These are phyloP conservation scores for Phlegmacium glaucopus DNA, from an alignment of 768 basidiomycete species.

Conservation along the genomic window DNA sequence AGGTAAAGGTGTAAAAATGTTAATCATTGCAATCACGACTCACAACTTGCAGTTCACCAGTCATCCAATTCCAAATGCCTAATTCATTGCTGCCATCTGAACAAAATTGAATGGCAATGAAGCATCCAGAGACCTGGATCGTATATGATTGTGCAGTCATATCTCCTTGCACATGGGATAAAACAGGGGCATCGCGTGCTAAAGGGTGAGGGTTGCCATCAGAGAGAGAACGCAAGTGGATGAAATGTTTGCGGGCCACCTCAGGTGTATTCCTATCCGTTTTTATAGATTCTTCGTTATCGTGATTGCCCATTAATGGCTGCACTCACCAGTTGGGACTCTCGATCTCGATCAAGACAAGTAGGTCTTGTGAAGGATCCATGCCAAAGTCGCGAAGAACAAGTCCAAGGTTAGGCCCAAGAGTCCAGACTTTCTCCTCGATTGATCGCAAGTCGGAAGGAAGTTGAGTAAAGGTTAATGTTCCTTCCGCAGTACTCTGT, in stretches of 20 bases:
- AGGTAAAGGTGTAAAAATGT: neutral
- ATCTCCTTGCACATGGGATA: slow-evolving; percentile 29
- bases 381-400: slow-evolving; percentile 55
- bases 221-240: neutral
- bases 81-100: slow-evolving; percentile 40
- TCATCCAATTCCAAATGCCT: slow-evolving; percentile 68
- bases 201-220: slow-evolving; percentile 45
- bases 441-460: slow-evolving; percentile 50
- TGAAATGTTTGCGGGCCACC: slow-evolving; percentile 2
- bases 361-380: slow-evolving; percentile 65
- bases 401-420: slow-evolving; percentile 30
- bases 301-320: no score
- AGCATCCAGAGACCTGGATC: slow-evolving; percentile 55
- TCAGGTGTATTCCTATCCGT: slow-evolving; percentile 10
- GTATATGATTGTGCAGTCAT: slow-evolving; percentile 31
- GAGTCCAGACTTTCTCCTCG: slow-evolving; percentile 40
- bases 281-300: no score
- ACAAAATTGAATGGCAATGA: slow-evolving; percentile 47
- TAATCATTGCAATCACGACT: slow-evolving; percentile 21
- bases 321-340: no score
- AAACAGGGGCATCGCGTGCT: slow-evolving; percentile 30
- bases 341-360: no score
- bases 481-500: slow-evolving; percentile 28
- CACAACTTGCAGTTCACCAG: slow-evolving; percentile 47
- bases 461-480: slow-evolving; percentile 43